Evolutionary conservation across 176 grass and related monocot genomes (phyloP).

Genomic region (Lolium perenne): DNA sequence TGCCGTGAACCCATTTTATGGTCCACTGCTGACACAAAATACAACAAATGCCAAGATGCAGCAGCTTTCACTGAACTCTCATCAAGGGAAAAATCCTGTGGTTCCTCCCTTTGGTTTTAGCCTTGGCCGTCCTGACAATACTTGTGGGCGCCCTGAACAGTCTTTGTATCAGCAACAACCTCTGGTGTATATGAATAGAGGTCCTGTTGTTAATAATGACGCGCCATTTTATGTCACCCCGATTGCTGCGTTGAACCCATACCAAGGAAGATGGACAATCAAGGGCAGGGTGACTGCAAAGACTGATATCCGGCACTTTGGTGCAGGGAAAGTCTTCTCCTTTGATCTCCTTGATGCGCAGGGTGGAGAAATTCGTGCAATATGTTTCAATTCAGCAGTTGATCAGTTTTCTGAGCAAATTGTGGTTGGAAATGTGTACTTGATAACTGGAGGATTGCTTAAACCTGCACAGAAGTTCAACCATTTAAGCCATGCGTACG

Average conservation of each 20-base stretch:
- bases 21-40: slow-evolving; percentile 30
- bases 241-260: slow-evolving; percentile 74
- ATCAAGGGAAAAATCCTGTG: slow-evolving; percentile 66
- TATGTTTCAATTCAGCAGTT: slow-evolving; percentile 62
- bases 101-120: slow-evolving; percentile 28
- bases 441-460: slow-evolving; percentile 73
- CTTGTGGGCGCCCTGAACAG: slow-evolving; percentile 38
- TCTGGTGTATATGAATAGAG: slow-evolving; percentile 59
- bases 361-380: slow-evolving; percentile 72
- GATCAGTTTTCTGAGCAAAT: slow-evolving; percentile 68
- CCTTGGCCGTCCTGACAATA: slow-evolving; percentile 50
- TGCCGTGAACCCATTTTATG: slow-evolving; percentile 37
- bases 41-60: slow-evolving; percentile 45
- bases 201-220: slow-evolving; percentile 67
- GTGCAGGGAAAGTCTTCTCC: slow-evolving; percentile 71
- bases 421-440: slow-evolving; percentile 81
- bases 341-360: slow-evolving; percentile 87
- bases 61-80: slow-evolving; percentile 45
- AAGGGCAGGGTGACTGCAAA: slow-evolving; percentile 86
- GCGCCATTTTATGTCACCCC: slow-evolving; percentile 50
- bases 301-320: slow-evolving; percentile 48
- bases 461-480: slow-evolving; percentile 67
- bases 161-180: slow-evolving; percentile 58
- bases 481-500: slow-evolving; percentile 56
- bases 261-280: slow-evolving; percentile 73